These are phyloP conservation scores for Solanum chiquidenum DNA, from an alignment of 257 asterid genomes.

Conservation along the genomic window DNA sequence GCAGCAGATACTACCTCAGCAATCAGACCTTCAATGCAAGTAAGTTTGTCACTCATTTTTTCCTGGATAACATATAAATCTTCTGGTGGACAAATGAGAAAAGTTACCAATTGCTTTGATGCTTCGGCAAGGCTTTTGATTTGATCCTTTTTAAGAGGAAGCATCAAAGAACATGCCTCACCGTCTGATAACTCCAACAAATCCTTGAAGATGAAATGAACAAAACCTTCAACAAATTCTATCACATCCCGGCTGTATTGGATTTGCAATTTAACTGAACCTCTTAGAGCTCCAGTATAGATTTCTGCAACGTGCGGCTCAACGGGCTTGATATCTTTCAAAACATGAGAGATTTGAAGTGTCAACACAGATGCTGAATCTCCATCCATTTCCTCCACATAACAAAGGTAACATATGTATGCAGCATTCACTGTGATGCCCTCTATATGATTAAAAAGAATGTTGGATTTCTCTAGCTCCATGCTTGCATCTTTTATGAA, in stretches of 20 bases:
- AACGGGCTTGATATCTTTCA: not conserved
- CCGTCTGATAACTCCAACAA: too few relatives aligned
- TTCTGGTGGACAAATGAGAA: not conserved
- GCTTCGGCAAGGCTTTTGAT: too few relatives aligned
- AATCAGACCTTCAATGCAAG: not conserved
- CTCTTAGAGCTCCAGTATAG: not conserved
- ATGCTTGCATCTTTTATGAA: not conserved
- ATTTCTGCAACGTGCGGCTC: not conserved
- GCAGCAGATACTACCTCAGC: not conserved
- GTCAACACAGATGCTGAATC: not conserved
- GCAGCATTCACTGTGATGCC: not conserved
- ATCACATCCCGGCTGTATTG: not conserved
- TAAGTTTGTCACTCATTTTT: not conserved
- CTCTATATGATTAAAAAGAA: not conserved
- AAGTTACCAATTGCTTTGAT: not conserved
- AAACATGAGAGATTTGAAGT: not conserved
- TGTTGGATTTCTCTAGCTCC: not conserved
- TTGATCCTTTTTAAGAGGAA: too few relatives aligned
- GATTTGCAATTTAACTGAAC: not conserved
- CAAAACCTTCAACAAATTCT: not conserved
- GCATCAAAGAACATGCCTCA: too few relatives aligned
- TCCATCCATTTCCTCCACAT: not conserved
- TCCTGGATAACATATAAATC: not conserved
- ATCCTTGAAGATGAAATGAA: too few relatives aligned
- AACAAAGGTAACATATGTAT: not conserved